Base-by-base conservation (phyloP, 768 basidiomycete genomes). In the Gymnopilus junonius region DNA sequence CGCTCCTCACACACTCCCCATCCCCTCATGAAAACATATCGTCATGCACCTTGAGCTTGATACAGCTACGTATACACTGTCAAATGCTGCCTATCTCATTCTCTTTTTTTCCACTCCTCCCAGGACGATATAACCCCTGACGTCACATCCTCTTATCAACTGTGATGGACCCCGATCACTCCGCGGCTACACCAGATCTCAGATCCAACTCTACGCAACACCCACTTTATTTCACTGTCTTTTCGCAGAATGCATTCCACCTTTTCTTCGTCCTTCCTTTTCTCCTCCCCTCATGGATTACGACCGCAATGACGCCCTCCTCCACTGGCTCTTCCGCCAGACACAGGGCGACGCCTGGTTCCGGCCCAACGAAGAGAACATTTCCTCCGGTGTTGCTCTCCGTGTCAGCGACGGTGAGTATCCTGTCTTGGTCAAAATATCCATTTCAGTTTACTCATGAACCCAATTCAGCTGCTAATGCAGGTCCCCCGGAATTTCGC, bases 281-380 rank as follows among this genome's bases (percentile, higher is more conserved):
- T 60, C 57, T 58, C 63, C 48, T 59, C 54, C 37, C 31, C 43
- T 34, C 51, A 85, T 85, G 83, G 91, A 91, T 78, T 92, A 92
- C 78, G 90, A 92, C 77, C 85, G 89, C 35, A 90, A 89, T 76
- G 90, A 92, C 75, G 91, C 91, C 50, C 80, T 92, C 62, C 83
- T 93, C 27, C 91, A 93, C 76, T 88, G 91, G 77, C 86, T 93
- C 69, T 93, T 92, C 78, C 86, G 76, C 23, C 78, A 91, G 82
- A 93, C 91, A 0, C 91, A 92, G 72, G 90, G 89, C 40, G 91
- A 93, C 55, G 89, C 90, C 3, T 93, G 91, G 91, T 92, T 93
- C 74, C 86, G 91, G 63, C 90, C 91, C 12, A 85, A 90, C 32
- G 89, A 91, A 66, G 85, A 91, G 71, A 84, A 85, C 66, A 79